Base-by-base conservation (phyloP, 257 asterid species). In the Lycium ferocissimum region DNA sequence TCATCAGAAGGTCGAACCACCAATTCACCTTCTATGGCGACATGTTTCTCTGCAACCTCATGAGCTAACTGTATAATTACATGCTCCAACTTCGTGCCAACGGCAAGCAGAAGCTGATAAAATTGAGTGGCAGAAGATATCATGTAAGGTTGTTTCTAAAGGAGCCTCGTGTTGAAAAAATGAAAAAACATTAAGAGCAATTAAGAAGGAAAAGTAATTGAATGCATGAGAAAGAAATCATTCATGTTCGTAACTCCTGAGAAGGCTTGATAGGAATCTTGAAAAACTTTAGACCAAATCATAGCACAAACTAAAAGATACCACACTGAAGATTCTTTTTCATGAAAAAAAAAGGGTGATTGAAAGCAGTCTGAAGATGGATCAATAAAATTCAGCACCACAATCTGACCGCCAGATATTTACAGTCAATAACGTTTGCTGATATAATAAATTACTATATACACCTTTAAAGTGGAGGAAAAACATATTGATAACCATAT, bases 81-180 rank as follows among this genome's bases (percentile, higher is more conserved):
- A 84, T 95, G 98, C 95, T 94, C 99, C 88, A 97, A 92, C 86
- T 97, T 97, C 9, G 98, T 92, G 75, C 99, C 99, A 83, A 97
- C 94, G 43, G 98, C 98, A 85, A 97, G 91, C 84, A 97, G 91
- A 86, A 97, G 94, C 99, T 96, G 92, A 70, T 84, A 86, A 69
- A 57, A 33, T 18, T 51, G 51, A 76, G 62, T 26, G 47, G 43
- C 37, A 76, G 63, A 76, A 76, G 45, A 76, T 15, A 14, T 56
- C 61, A 56, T 12, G 61, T 76, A 45, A 76, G 62, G 26, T 6
- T 75, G 56, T 71, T 72, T 59, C 81, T 6, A 73, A 73, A 49
- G 45, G 43, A 75, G 13, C 61, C 35, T 75, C 18, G 10, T 72
- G 59, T 73, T 73, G 10, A n/a, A 49, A 22, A 45, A 10, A 73